Conservation (phyloP, 1,284 basidiomycete species). For the Apiotrichum mycotoxinovorans region DNA sequence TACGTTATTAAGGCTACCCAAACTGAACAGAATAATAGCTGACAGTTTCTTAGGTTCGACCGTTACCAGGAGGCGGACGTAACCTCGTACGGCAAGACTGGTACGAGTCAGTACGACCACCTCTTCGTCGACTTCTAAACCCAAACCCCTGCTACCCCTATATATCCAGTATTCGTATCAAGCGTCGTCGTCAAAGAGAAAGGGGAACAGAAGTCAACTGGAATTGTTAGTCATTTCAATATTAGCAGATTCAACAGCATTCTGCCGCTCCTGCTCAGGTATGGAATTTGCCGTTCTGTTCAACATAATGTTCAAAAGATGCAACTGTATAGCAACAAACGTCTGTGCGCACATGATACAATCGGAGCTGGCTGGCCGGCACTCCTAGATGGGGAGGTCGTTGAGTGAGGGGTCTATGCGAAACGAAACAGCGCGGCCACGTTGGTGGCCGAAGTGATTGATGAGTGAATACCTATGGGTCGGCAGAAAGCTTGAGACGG, state of each 20-base stretch:
- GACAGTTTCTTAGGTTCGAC: constrained; percentile 42
- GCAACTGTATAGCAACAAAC: neutral
- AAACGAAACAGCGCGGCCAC: too few species aligned
- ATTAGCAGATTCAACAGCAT: too few species aligned
- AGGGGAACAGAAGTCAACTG: constrained; percentile 8
- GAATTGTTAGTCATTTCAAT: too few species aligned
- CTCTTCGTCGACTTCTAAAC: constrained; percentile 49
- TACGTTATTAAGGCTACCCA: constrained; percentile 56
- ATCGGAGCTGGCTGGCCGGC: neutral
- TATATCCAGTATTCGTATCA: too few species aligned
- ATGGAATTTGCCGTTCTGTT: neutral
- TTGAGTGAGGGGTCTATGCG: too few species aligned
- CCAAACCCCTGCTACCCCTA: neutral
- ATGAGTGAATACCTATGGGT: neutral
- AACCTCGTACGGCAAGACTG: constrained; percentile 49
- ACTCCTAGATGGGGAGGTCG: too few species aligned
- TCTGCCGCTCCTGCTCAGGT: neutral
- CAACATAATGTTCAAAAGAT: neutral
- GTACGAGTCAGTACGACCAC: constrained; percentile 48
- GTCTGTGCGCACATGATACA: neutral
- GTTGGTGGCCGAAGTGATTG: too few species aligned
- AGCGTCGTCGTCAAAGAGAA: neutral
- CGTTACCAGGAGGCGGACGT: constrained; percentile 52
- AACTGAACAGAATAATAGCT: neutral
- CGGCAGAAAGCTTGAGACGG: neutral